Conservation (phyloP, 2,329 filamentous ascomycete species). For the Boeremia lycopersici region DNA sequence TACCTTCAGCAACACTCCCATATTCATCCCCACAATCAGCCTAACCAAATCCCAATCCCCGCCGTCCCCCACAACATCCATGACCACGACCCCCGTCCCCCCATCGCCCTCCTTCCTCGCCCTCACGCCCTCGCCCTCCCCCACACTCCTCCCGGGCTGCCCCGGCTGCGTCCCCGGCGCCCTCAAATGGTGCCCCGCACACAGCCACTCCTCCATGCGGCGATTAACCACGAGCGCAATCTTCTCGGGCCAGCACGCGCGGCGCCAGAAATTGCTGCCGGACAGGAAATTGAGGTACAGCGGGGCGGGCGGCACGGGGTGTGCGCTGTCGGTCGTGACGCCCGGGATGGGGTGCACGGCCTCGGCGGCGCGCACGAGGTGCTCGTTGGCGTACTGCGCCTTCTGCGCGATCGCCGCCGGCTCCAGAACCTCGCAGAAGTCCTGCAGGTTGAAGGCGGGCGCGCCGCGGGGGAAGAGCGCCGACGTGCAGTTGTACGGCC, state of each 20-base stretch:
- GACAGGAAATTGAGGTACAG: slow-evolving; percentile 90
- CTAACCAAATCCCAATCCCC: slow-evolving; percentile 91
- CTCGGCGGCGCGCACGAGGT: slow-evolving; percentile 71
- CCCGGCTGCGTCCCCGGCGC: slow-evolving; percentile 8
- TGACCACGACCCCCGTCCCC: slow-evolving; percentile 85
- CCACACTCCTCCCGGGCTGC: slow-evolving; percentile 26
- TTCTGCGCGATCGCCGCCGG: slow-evolving; percentile 79
- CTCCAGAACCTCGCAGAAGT: slow-evolving; percentile 88
- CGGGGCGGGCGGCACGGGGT: slow-evolving; percentile 59
- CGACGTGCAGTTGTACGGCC: slow-evolving; percentile 89
- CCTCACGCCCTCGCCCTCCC: slow-evolving; percentile 17
- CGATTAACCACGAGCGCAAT: slow-evolving; percentile 90
- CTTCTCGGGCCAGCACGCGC: slow-evolving; percentile 89
- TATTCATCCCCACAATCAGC: slow-evolving; percentile 91
- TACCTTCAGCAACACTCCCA: slow-evolving; percentile 53
- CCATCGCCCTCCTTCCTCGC: slow-evolving; percentile 65
- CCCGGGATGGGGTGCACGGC: slow-evolving; percentile 48
- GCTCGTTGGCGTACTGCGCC: slow-evolving; percentile 72
- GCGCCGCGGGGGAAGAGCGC: slow-evolving; percentile 67
- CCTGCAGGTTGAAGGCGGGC: slow-evolving; percentile 75
- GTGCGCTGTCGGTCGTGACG: slow-evolving; percentile 45
- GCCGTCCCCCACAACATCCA: slow-evolving; percentile 86
- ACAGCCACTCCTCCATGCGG: slow-evolving; percentile 66
- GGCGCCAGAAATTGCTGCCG: slow-evolving; percentile 93
- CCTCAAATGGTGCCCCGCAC: slow-evolving; percentile 56